These are phyloP conservation scores for Tephrocybe sp. DNA, from an alignment of 768 basidiomycete genomes.

Conservation along the genomic window DNA sequence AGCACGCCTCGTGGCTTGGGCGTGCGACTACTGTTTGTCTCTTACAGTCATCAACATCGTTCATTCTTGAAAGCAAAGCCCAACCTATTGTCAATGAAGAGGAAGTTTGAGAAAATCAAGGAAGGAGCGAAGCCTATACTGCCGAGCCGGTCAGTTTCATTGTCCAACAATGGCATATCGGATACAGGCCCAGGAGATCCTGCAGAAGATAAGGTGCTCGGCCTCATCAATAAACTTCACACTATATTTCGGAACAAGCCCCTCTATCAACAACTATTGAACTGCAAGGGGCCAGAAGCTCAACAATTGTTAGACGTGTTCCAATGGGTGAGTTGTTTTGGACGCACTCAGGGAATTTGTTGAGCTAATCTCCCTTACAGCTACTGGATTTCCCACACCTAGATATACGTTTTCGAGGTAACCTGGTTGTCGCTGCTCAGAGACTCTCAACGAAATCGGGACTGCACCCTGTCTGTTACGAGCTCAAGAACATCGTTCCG, in stretches of 20 bases:
- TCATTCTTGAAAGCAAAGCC: too few species aligned
- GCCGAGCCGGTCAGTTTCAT: not conserved
- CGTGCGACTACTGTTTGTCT: too few species aligned
- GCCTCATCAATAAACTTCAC: not conserved
- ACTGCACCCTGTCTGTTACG: not conserved
- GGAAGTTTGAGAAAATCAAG: too few species aligned
- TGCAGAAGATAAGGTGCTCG: not conserved
- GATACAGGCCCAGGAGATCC: not conserved
- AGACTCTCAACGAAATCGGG: not conserved
- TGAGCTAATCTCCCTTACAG: not conserved
- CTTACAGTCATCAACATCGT: too few species aligned
- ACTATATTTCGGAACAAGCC: not conserved
- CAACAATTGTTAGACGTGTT: not conserved
- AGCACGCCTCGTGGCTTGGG: too few species aligned
- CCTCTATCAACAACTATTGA: not conserved
- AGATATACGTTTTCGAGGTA: not conserved
- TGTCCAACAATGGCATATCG: too few species aligned
- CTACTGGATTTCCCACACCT: not conserved
- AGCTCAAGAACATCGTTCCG: not conserved
- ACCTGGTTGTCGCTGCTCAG: not conserved
- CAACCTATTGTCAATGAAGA: too few species aligned
- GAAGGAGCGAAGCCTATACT: too few species aligned
- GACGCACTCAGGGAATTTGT: not conserved
- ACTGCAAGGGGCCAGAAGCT: not conserved
- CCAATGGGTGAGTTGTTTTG: not conserved